Evolutionary conservation across 2,329 filamentous ascomycete species (phyloP).

Genomic region (Curvularia spicifera): DNA sequence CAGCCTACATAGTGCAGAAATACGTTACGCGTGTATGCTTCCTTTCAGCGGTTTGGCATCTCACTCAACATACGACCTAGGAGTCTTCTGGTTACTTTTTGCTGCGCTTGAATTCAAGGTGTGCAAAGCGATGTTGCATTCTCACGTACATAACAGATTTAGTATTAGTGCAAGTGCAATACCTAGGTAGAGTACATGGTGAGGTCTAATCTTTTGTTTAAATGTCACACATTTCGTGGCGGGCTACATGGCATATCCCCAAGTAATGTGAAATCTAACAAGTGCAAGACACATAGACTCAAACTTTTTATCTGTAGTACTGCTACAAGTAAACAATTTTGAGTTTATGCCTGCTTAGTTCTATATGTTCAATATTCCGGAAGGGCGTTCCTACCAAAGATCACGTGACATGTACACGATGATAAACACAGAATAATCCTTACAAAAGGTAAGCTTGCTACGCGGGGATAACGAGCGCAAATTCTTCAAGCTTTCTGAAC

Average conservation of each 20-base stretch:
- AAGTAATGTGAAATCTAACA: neutral
- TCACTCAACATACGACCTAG: neutral
- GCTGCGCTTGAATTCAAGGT: neutral
- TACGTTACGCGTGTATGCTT: neutral
- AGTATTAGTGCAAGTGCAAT: too few species aligned
- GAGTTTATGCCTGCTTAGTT: too few species aligned
- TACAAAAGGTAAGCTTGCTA: neutral
- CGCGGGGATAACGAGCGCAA: neutral
- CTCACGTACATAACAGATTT: too few species aligned
- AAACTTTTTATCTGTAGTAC: too few species aligned
- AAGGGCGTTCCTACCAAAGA: neutral
- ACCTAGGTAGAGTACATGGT: too few species aligned
- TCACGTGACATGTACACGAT: neutral
- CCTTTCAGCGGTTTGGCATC: neutral
- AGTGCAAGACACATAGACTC: neutral
- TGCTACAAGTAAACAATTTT: too few species aligned
- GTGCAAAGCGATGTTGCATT: neutral
- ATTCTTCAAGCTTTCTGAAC: neutral
- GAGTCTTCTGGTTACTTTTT: neutral
- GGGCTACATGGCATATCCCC: too few species aligned
- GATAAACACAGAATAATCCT: neutral
- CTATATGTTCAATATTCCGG: neutral
- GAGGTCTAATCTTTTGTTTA: too few species aligned
- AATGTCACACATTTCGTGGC: too few species aligned
- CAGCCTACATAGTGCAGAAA: fast-evolving